A percentile compares a stretch with the other conserved stretches of the same genome.
Conservation (phyloP, 2,329 filamentous ascomycete species). For the Penicillium italicum region DNA sequence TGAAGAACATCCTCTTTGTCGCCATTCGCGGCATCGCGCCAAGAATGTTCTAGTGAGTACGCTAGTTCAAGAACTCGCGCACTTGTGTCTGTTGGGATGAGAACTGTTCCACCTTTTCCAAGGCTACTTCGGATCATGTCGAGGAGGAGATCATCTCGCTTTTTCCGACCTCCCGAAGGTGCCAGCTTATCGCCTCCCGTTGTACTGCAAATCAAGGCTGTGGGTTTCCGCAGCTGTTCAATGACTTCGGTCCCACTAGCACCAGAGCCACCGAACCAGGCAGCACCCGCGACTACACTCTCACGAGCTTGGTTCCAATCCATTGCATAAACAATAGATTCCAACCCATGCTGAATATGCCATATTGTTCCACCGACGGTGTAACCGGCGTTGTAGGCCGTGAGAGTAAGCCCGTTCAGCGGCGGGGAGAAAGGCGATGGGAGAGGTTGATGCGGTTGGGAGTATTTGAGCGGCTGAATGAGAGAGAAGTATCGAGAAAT, state of each 20-base stretch:
- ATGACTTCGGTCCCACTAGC: slow-evolving; percentile 84
- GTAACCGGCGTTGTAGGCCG: slow-evolving; percentile 93
- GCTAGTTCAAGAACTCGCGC: slow-evolving; percentile 89
- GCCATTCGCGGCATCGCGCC: slow-evolving; percentile 63
- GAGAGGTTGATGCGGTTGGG: slow-evolving; percentile 86
- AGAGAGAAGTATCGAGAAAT: slow-evolving; percentile 88
- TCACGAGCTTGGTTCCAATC: slow-evolving; percentile 99
- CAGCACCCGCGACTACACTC: slow-evolving; percentile 87
- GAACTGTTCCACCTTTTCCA: slow-evolving; percentile 77
- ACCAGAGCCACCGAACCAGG: slow-evolving; percentile 82
- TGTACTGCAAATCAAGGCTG: slow-evolving; percentile 87
- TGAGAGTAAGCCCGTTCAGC: slow-evolving; percentile 86
- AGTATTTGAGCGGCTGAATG: slow-evolving; percentile 92
- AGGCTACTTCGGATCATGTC: slow-evolving; percentile 77
- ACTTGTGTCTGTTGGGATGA: slow-evolving; percentile 93
- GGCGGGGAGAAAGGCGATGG: slow-evolving; percentile 84
- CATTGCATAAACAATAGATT: slow-evolving; percentile 95
- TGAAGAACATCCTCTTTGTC: slow-evolving; percentile 52
- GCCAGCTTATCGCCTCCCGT: slow-evolving; percentile 70
- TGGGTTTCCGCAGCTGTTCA: slow-evolving; percentile 88
- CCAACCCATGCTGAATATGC: slow-evolving; percentile 95
- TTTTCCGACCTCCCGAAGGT: slow-evolving; percentile 68
- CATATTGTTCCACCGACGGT: slow-evolving; percentile 96
- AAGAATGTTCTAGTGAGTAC: slow-evolving; percentile 88
- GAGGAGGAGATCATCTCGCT: slow-evolving; percentile 79